Percentiles rank a stretch among this genome's conserved stretches.
These are phyloP conservation scores for Xylaria sp. DNA, from an alignment of 2,329 filamentous ascomycete species.

Conservation along the genomic window DNA sequence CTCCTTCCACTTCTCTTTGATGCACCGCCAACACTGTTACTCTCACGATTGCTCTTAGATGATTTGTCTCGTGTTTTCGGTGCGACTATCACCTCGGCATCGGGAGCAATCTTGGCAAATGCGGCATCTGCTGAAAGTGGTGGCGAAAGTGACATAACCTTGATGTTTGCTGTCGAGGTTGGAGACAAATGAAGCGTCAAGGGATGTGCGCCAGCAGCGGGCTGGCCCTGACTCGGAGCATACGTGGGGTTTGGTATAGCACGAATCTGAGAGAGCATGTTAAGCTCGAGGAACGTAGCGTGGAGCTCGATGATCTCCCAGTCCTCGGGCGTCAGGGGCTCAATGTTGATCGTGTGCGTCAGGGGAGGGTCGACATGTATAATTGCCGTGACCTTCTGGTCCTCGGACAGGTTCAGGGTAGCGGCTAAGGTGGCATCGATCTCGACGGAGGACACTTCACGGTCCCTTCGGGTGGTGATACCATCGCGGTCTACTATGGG, in stretches of 20 bases:
- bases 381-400: constrained; percentile 65
- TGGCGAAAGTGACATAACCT: constrained; percentile 77
- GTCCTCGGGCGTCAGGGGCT: constrained; percentile 88
- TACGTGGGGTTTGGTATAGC: constrained; percentile 82
- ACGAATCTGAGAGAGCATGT: constrained; percentile 86
- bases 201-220: constrained; percentile 59
- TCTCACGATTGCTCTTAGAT: constrained; percentile 63
- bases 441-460: constrained; percentile 74
- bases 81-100: constrained; percentile 95
- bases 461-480: constrained; percentile 62
- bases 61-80: constrained; percentile 78
- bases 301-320: constrained; percentile 99
- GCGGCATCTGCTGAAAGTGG: constrained; percentile 59
- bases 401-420: constrained; percentile 70
- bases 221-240: constrained; percentile 44
- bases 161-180: constrained; percentile 90
- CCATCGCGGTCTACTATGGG: constrained; percentile 71
- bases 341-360: constrained; percentile 93
- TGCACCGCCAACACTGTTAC: constrained; percentile 71
- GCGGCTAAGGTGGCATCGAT: constrained; percentile 80
- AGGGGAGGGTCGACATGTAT: constrained; percentile 87
- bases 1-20: constrained; percentile 76
- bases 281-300: constrained; percentile 90
- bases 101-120: constrained; percentile 88
- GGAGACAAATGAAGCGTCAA: constrained; percentile 90